These are phyloP conservation scores for Remersonia thermophila DNA, from an alignment of 2,329 filamentous ascomycete genomes.

Conservation along the genomic window DNA sequence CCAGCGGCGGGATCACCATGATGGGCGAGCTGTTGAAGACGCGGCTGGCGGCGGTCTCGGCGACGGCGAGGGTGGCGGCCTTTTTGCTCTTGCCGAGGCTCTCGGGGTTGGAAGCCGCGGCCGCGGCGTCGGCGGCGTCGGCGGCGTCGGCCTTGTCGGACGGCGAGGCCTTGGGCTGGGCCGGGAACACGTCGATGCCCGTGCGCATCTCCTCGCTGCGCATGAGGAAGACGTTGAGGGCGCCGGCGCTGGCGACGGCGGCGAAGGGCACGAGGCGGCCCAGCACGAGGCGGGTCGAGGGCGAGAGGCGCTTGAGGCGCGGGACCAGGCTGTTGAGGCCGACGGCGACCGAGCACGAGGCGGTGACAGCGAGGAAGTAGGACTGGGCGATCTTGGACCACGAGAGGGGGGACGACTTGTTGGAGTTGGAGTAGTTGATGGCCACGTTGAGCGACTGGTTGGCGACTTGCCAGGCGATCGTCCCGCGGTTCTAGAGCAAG, in stretches of 20 bases:
- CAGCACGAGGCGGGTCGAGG: constrained; percentile 63
- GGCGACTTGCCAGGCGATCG: constrained; percentile 83
- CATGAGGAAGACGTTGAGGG: constrained; percentile 95
- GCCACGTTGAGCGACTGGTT: constrained; percentile 98
- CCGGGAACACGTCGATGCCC: constrained; percentile 86
- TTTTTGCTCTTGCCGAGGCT: constrained; percentile 78
- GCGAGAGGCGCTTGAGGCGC: constrained; percentile 62
- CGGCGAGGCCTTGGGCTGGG: constrained; percentile 48
- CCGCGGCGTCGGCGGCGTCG: neutral
- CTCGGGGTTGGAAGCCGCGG: constrained; percentile 39
- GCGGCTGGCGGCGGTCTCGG: constrained; percentile 81
- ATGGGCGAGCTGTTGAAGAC: constrained; percentile 92
- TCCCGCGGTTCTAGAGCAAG: constrained; percentile 58
- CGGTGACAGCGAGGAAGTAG: constrained; percentile 82
- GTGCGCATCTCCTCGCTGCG: constrained; percentile 86
- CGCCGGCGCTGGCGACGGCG: constrained; percentile 82
- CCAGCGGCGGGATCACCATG: constrained; percentile 86
- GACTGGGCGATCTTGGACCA: constrained; percentile 73
- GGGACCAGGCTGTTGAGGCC: constrained; percentile 86
- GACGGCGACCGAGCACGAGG: constrained; percentile 85
- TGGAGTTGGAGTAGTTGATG: constrained; percentile 95
- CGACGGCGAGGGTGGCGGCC: constrained; percentile 79
- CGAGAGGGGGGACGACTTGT: constrained; percentile 87
- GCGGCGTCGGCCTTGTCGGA: constrained; percentile 1
- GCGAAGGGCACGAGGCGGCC: constrained; percentile 89